Evolutionary conservation across 345 rosid genomes (phyloP).

Genomic region (Brassica incana): DNA sequence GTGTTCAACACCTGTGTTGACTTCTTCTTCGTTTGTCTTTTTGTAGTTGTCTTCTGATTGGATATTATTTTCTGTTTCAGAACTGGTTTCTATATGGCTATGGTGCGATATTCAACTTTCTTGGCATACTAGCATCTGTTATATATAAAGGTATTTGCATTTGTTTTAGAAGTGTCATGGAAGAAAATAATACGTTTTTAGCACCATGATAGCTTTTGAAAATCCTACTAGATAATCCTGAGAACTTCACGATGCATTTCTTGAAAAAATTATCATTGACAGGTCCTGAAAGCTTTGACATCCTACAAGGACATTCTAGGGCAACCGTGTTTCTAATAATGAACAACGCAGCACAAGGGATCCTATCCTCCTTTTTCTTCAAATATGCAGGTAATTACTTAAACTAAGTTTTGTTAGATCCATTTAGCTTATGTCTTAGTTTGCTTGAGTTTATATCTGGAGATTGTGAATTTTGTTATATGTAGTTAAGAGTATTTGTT

Average conservation of each 20-base stretch:
- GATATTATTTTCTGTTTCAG: slow-evolving; percentile 46
- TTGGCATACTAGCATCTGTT: slow-evolving; percentile 65
- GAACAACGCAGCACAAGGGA: no score
- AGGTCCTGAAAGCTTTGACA: slow-evolving; percentile 79
- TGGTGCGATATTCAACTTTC: slow-evolving; percentile 97
- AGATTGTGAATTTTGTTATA: slow-evolving; percentile 7
- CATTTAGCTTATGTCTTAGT: background rate
- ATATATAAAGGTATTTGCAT: slow-evolving; percentile 65
- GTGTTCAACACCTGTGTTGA: background rate
- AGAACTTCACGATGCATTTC: background rate
- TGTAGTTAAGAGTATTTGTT: background rate
- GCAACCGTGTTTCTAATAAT: no score
- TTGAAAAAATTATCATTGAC: slow-evolving; percentile 19
- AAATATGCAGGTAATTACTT: background rate
- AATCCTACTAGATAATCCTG: background rate
- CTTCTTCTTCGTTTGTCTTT: slow-evolving; percentile 4
- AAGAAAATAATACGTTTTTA: background rate
- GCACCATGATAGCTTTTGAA: slow-evolving; percentile 1
- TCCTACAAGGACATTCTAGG: no score
- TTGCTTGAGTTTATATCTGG: slow-evolving; percentile 1
- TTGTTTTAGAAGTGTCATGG: background rate
- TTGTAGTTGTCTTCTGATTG: slow-evolving; percentile 5
- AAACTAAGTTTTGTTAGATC: slow-evolving; percentile 8
- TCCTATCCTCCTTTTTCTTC: no score
- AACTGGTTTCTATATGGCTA: slow-evolving; percentile 89